Conservation (phyloP, 2,329 filamentous ascomycete genomes). For the Fusarium miscanthi region DNA sequence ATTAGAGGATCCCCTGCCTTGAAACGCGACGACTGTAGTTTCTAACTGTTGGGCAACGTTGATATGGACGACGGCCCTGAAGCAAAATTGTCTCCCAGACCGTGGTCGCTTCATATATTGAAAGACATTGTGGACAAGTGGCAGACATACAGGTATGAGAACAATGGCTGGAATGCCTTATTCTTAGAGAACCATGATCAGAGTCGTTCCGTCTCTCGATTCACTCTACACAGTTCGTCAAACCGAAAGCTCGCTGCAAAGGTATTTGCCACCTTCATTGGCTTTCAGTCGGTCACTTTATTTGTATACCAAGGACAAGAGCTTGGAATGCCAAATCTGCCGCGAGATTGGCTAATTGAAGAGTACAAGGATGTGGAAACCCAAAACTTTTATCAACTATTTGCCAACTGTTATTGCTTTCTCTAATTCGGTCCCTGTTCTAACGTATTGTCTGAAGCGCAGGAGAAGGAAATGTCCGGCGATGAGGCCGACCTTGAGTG, state of each 20-base stretch:
- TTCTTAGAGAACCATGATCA: neutral
- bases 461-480: neutral
- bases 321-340: neutral
- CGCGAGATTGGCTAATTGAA: neutral
- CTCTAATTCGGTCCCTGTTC: neutral
- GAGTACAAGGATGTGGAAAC: neutral
- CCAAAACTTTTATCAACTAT: neutral
- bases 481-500: neutral
- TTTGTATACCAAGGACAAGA: neutral
- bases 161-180: neutral
- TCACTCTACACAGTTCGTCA: neutral
- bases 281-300: neutral
- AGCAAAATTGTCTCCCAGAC: neutral
- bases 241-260: neutral
- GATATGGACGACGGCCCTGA: neutral
- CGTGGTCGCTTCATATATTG: neutral
- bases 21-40: neutral
- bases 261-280: neutral
- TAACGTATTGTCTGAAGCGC: neutral
- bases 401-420: neutral
- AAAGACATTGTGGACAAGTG: neutral
- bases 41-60: neutral
- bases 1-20: neutral
- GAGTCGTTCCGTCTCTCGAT: neutral
- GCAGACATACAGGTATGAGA: neutral